Evolutionary conservation across 2,329 filamentous ascomycete species (phyloP).

Genomic region (Davidsoniella australis): DNA sequence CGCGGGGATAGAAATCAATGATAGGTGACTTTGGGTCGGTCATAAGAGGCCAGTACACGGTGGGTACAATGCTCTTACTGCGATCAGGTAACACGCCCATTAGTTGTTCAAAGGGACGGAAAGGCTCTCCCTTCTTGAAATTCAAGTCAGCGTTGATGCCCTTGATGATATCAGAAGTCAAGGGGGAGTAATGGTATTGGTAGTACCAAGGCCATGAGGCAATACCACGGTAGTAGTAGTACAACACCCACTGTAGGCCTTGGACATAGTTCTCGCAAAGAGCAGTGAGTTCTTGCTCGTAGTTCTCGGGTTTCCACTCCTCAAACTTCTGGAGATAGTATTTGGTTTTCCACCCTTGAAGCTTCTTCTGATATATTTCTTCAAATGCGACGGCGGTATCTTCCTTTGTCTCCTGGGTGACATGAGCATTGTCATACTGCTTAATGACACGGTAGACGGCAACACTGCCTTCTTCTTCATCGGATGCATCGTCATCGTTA

Average conservation of each 20-base stretch:
- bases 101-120: conserved; percentile 85
- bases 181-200: conserved; percentile 86
- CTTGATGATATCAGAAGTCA: conserved; percentile 89
- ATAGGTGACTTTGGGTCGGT: conserved; percentile 80
- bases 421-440: conserved; percentile 76
- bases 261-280: conserved; percentile 94
- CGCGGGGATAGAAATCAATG: conserved; percentile 91
- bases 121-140: conserved; percentile 87
- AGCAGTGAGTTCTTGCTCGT: conserved; percentile 56
- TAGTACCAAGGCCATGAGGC: conserved; percentile 99
- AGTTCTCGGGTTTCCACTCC: conserved; percentile 66
- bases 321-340: conserved; percentile 84
- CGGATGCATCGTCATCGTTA: conserved; percentile 49
- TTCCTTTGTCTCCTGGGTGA: conserved; percentile 62
- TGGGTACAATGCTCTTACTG: conserved; percentile 89
- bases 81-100: conserved; percentile 97
- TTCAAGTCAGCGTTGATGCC: conserved; percentile 75
- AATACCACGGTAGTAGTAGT: conserved; percentile 94
- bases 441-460: conserved; percentile 75
- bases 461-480: conserved; percentile 64
- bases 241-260: conserved; percentile 93
- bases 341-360: conserved; percentile 80
- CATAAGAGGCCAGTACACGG: conserved; percentile 81
- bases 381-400: conserved; percentile 67
- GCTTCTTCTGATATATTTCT: conserved; percentile 77